Base-by-base conservation (phyloP, 768 basidiomycete genomes). In the Boletus patriciae region DNA sequence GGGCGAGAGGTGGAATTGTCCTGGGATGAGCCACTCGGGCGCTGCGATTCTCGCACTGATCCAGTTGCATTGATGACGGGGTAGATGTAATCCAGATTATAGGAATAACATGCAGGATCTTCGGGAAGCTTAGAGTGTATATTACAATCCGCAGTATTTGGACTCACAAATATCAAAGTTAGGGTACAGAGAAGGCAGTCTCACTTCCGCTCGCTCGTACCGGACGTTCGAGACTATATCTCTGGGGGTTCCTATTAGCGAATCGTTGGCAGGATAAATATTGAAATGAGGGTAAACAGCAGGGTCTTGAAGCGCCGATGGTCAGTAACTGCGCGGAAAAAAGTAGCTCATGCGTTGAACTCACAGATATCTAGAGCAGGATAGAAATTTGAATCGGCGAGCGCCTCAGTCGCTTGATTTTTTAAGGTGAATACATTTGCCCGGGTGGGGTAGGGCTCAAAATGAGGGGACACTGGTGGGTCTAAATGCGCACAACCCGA, bases 71-170 rank as follows among this genome's bases (percentile, higher is more conserved):
- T 42, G 27, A 47, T 19, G 42, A 19, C 45, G n/a, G 74, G 71
- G 59, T 80, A 79, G 47, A 78, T 73, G 25, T 54, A 57, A 43
- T 69, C 50, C 16, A 79, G 60, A 61, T 73, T 74, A 57, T 61
- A 65, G 9, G 80, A 78, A 65, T 82, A 81, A 45, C 71, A 66
- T 51, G 73, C 60, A 50, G 67, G 66, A 64, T 79, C 78, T 79
- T 50, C 19, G 33, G 11, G 45, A 47, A 23, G 19, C 21, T 52
- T 23, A 57, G 37, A 47, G 44, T 18, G 5, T 27, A 25, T 8
- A 18, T 25, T 5, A 37, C 9, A 36, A 29, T 21, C 21, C 18
- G 16, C n/a, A 6, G n/a, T 23, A 16, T 23, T 41, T 54, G 41
- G 21, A 61, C 77, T 61, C 57, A 78, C 77, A 76, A 9, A 77